Percentiles rank a stretch among this genome's conserved stretches.
phyloP scores from a whole-genome alignment of 1,284 basidiomycete genomes.

The Moniliophthora roreri region DNA sequence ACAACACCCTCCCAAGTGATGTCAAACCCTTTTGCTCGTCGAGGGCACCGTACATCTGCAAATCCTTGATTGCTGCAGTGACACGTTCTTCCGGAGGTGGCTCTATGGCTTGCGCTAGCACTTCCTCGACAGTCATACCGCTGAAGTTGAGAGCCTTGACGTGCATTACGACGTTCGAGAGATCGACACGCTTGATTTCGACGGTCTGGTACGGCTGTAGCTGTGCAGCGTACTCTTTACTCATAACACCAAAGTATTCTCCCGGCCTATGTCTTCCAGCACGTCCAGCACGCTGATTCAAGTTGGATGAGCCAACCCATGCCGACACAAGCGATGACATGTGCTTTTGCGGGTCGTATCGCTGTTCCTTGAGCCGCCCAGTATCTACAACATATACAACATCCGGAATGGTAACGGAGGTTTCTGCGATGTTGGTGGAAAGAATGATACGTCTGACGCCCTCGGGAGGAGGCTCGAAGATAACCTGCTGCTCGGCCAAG shows the following conservation, averaged over 20 bases:
- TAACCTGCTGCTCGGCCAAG: constrained; percentile 85
- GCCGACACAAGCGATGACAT: constrained; percentile 87
- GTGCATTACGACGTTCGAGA: constrained; percentile 94
- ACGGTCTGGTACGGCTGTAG: constrained; percentile 87
- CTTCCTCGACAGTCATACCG: constrained; percentile 84
- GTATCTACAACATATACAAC: constrained; percentile 95
- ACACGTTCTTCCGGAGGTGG: constrained; percentile 85
- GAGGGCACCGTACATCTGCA: constrained; percentile 88
- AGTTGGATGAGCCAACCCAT: constrained; percentile 92
- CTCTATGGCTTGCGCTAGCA: constrained; percentile 85
- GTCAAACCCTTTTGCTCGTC: constrained; percentile 81
- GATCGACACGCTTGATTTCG: constrained; percentile 94
- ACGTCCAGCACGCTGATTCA: constrained; percentile 92
- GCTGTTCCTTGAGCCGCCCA: constrained; percentile 87
- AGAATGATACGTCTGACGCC: constrained; percentile 89
- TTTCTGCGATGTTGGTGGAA: constrained; percentile 96
- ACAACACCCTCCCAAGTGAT: constrained; percentile 83
- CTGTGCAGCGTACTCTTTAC: constrained; percentile 59
- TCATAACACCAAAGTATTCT: constrained; percentile 89
- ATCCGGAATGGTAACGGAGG: constrained; percentile 94
- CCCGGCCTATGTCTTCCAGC: constrained; percentile 92
- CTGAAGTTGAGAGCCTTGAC: constrained; percentile 96
- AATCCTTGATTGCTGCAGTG: constrained; percentile 76
- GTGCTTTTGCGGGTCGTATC: constrained; percentile 89
- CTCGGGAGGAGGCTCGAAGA: constrained; percentile 79